Evolutionary conservation across 2,329 filamentous ascomycete genomes (phyloP).

Genomic region (Diplocarpon rosae): DNA sequence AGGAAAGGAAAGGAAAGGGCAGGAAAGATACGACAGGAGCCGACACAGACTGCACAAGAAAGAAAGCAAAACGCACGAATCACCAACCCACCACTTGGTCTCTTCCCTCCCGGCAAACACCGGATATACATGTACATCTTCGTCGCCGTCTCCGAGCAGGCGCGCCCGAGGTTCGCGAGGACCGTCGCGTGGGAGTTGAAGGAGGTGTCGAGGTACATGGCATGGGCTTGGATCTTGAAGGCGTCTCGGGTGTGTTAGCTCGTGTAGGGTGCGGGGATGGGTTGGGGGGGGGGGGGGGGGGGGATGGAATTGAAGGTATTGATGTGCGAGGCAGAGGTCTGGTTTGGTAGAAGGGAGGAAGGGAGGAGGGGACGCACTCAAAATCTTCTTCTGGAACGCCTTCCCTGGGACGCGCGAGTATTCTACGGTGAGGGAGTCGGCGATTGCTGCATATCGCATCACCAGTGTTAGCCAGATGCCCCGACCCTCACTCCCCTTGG

Average conservation of each 20-base stretch:
- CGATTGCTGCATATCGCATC: constrained; percentile 34
- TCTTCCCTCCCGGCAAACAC: constrained; percentile 45
- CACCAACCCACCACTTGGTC: constrained; percentile 49
- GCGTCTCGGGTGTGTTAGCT: constrained; percentile 32
- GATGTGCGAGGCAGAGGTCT: background rate
- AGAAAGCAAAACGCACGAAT: constrained; percentile 24
- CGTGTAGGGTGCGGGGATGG: no score
- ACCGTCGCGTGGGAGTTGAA: constrained; percentile 65
- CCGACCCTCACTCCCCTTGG: no score
- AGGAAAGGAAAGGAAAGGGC: no score
- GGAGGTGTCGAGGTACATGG: constrained; percentile 70
- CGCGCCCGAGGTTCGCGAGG: constrained; percentile 61
- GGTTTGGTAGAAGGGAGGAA: constrained; percentile 1
- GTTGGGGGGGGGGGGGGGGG: no score
- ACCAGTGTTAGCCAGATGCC: constrained; percentile 8
- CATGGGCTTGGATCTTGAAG: constrained; percentile 77
- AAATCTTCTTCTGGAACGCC: constrained; percentile 68
- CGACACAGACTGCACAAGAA: background rate
- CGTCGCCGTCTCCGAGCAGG: constrained; percentile 66
- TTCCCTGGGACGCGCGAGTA: constrained; percentile 60
- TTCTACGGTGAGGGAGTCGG: constrained; percentile 71
- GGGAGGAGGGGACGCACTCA: constrained; percentile 41
- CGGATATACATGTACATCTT: constrained; percentile 56
- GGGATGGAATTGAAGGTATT: background rate
- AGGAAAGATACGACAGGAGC: background rate